phyloP scores from a whole-genome alignment of 805 yeast species.

The Yarrowia alimentaria region DNA sequence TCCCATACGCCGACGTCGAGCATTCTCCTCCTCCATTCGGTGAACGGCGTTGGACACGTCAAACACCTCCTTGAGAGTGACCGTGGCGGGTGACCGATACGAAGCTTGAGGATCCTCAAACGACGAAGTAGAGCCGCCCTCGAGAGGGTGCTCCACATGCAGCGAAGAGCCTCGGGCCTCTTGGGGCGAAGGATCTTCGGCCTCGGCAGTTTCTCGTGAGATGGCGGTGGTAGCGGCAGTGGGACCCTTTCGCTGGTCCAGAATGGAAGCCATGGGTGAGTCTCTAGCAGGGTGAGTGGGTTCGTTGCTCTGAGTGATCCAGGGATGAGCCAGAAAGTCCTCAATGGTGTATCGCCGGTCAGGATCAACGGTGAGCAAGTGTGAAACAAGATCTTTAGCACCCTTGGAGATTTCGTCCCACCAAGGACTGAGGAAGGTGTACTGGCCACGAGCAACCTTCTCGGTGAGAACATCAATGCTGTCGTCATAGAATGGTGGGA shows the following conservation, averaged over 20 bases:
- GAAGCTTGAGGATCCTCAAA: constrained; percentile 28
- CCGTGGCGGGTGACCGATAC: constrained; percentile 54
- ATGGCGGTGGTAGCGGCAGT: constrained; percentile 14
- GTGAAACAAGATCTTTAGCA: constrained; percentile 69
- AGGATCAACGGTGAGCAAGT: constrained; percentile 70
- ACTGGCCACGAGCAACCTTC: constrained; percentile 77
- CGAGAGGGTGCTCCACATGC: constrained; percentile 15
- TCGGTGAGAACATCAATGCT: constrained; percentile 69
- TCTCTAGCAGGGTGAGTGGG: constrained; percentile 33
- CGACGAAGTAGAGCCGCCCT: constrained; percentile 19
- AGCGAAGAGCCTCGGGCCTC: neutral
- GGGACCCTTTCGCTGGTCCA: constrained; percentile 26
- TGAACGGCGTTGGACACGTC: constrained; percentile 85
- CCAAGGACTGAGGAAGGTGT: constrained; percentile 76
- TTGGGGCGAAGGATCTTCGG: constrained; percentile 3
- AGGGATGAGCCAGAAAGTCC: constrained; percentile 71
- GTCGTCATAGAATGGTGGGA: constrained; percentile 95
- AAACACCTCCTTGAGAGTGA: constrained; percentile 80
- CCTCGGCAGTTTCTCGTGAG: constrained; percentile 18
- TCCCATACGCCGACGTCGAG: constrained; percentile 36
- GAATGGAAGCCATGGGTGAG: constrained; percentile 32
- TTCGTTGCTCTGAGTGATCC: constrained; percentile 50
- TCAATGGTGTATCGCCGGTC: constrained; percentile 64
- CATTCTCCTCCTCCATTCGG: constrained; percentile 66
- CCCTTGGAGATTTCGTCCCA: constrained; percentile 76